Conservation (phyloP, 2,329 filamentous ascomycete genomes). For the Fusarium algeriense region DNA sequence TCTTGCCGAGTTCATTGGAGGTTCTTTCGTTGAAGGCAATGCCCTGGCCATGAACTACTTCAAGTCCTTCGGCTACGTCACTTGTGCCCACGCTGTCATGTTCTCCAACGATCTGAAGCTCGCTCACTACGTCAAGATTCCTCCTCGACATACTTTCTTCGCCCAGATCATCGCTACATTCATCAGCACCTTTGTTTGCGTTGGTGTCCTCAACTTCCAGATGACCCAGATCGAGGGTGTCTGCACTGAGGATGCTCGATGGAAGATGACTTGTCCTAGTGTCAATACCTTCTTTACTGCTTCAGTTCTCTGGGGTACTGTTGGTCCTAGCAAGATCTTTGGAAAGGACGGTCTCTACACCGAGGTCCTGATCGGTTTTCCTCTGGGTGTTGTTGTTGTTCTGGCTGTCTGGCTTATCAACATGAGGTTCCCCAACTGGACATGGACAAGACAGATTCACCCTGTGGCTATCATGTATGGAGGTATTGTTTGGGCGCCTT, state of each 20-base stretch:
- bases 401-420: conserved; percentile 56
- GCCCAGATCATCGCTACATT: conserved; percentile 71
- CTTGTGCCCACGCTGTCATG: conserved; percentile 63
- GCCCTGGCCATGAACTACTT: conserved; percentile 67
- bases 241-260: conserved; percentile 61
- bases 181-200: conserved; percentile 64
- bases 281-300: conserved; percentile 69
- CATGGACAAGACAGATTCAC: conserved; percentile 60
- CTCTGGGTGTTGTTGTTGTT: conserved; percentile 61
- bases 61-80: conserved; percentile 65
- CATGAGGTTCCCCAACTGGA: conserved; percentile 57
- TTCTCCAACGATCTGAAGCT: conserved; percentile 64
- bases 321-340: conserved; percentile 65
- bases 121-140: conserved; percentile 70
- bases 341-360: conserved; percentile 62
- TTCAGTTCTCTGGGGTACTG: conserved; percentile 66
- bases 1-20: conserved; percentile 65
- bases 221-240: conserved; percentile 62
- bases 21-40: conserved; percentile 63
- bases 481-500: conserved; percentile 60
- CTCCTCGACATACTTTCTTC: conserved; percentile 69
- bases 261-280: conserved; percentile 64
- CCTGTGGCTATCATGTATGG: conserved; percentile 63
- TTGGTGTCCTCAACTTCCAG: conserved; percentile 63
- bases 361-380: conserved; percentile 62